Evolutionary conservation across 441 rosid species (phyloP).

Genomic region (Adansonia madagascariensis): DNA sequence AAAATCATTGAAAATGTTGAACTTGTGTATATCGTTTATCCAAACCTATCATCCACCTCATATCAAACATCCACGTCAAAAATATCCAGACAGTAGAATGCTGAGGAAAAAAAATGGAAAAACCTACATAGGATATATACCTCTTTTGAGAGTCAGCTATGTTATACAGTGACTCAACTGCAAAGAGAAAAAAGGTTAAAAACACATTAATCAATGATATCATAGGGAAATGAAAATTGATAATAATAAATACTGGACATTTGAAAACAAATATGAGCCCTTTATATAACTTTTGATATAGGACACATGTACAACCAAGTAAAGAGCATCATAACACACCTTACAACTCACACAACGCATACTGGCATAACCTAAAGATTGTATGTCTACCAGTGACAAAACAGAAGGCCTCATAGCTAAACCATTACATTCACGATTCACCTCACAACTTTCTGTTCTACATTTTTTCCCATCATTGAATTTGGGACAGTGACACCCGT

Average conservation of each 20-base stretch:
- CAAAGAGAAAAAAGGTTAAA: too few relatives aligned
- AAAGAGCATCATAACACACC: constrained; percentile 15
- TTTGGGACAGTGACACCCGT: constrained; percentile 36
- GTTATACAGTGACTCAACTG: too few relatives aligned
- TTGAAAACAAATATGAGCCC: constrained; percentile 8
- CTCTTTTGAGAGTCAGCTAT: neutral
- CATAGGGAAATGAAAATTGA: neutral
- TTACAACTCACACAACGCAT: constrained; percentile 26
- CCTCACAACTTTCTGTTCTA: constrained; percentile 37
- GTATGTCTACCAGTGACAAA: constrained; percentile 13
- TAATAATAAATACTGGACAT: neutral
- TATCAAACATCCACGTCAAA: neutral
- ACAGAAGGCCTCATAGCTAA: constrained; percentile 38
- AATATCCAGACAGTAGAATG: neutral
- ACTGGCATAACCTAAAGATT: constrained; percentile 21
- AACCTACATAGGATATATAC: neutral
- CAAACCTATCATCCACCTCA: neutral
- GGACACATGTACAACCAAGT: constrained; percentile 27
- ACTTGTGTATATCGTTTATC: neutral
- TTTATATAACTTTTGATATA: constrained; percentile 21
- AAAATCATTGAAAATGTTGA: neutral
- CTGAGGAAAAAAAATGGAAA: neutral
- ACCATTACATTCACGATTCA: constrained; percentile 36
- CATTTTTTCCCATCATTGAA: constrained; percentile 42
- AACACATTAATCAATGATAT: neutral